A percentile compares a stretch with the other conserved stretches of the same genome.
Conservation (phyloP, 2,329 filamentous ascomycete genomes). For the Colletotrichum siamense region DNA sequence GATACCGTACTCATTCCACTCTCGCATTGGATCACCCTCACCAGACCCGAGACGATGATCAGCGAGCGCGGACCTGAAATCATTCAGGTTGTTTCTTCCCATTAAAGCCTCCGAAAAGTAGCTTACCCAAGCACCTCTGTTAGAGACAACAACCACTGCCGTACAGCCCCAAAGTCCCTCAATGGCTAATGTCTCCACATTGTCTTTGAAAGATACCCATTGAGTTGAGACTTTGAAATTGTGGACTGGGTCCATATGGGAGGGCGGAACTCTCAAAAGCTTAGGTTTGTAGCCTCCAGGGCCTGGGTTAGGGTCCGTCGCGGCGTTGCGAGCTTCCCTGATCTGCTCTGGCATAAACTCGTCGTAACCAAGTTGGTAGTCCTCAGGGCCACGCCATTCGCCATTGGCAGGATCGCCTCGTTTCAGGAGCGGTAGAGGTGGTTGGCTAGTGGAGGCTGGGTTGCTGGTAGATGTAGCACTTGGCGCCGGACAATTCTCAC, state of each 20-base stretch:
- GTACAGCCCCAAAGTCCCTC: constrained; percentile 1
- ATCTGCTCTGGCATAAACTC: background rate
- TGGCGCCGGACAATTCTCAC: background rate
- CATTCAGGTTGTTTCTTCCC: background rate
- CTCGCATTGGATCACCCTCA: background rate
- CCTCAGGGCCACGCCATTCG: background rate
- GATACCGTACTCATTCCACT: background rate
- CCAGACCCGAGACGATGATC: background rate
- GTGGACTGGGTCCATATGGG: background rate
- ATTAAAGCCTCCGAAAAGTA: background rate
- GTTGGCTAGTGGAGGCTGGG: background rate
- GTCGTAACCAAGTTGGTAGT: background rate
- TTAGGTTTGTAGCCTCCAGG: background rate
- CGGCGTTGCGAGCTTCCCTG: background rate
- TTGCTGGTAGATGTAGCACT: background rate
- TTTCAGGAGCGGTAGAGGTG: background rate
- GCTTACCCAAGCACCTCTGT: background rate
- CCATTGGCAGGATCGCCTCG: background rate
- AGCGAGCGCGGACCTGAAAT: background rate
- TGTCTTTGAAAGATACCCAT: background rate
- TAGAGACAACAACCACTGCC: background rate
- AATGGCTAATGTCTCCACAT: background rate
- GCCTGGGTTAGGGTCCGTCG: background rate
- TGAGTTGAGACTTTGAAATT: background rate
- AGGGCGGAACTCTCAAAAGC: background rate